phyloP scores from a whole-genome alignment of 2,329 filamentous ascomycete genomes.

The Trichoderma gracile region DNA sequence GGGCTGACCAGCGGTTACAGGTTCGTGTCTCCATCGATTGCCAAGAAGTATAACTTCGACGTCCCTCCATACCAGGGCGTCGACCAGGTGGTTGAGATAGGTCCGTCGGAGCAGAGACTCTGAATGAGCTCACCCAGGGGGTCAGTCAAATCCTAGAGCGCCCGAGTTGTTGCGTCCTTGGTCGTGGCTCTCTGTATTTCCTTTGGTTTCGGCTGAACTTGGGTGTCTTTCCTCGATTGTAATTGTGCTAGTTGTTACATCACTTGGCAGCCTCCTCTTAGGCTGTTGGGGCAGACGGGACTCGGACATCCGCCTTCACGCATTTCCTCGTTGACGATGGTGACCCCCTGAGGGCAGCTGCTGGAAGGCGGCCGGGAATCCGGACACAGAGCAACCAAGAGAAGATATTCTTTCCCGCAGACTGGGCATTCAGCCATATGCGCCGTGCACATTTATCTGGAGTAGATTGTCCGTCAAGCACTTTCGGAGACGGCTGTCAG shows the following conservation, averaged over 20 bases:
- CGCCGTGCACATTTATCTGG: conserved; percentile 61
- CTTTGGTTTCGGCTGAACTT: conserved; percentile 9
- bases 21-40: conserved; percentile 76
- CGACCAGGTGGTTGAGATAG: conserved; percentile 85
- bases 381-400: conserved; percentile 59
- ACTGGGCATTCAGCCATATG: conserved; percentile 58
- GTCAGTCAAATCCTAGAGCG: not conserved
- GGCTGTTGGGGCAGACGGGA: conserved; percentile 59
- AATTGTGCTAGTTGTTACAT: conserved; percentile 44
- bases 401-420: conserved; percentile 60
- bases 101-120: conserved; percentile 52
- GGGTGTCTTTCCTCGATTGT: not conserved
- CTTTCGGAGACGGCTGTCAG: conserved; percentile 27
- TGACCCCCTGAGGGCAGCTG: conserved; percentile 49
- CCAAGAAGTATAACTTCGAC: conserved; percentile 83
- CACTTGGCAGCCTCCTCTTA: conserved; percentile 55
- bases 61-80: conserved; percentile 80
- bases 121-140: conserved; percentile 37
- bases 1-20: conserved; percentile 43
- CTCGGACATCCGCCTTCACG: conserved; percentile 58
- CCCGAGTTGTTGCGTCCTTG: conserved; percentile 23
- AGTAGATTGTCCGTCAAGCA: conserved; percentile 31
- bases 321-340: conserved; percentile 47
- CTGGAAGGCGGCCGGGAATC: conserved; percentile 52
- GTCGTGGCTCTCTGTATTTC: conserved; percentile 8